phyloP scores from a whole-genome alignment of 2,329 filamentous ascomycete genomes.

The Fusarium palustre region DNA sequence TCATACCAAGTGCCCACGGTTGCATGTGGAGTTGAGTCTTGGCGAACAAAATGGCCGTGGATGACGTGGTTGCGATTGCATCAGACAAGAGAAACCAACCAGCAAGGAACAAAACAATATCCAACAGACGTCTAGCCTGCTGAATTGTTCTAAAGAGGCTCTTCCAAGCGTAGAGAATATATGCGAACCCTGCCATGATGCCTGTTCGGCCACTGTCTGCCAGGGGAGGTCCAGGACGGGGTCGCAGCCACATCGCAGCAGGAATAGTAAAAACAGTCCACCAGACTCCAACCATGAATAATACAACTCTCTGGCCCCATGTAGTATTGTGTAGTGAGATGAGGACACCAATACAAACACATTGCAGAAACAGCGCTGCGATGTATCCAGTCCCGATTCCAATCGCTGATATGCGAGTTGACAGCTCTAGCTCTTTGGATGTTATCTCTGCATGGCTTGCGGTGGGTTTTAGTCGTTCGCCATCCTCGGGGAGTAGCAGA shows the following conservation, averaged over 20 bases:
- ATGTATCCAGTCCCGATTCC: conserved; percentile 96
- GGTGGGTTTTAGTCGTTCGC: conserved; percentile 52
- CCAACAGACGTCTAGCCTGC: conserved; percentile 77
- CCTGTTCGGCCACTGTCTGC: conserved; percentile 57
- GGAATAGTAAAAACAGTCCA: conserved; percentile 94
- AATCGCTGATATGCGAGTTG: conserved; percentile 89
- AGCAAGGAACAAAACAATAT: conserved; percentile 81
- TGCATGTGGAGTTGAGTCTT: conserved; percentile 94
- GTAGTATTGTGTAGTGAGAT: conserved; percentile 79
- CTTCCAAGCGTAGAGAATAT: conserved; percentile 86
- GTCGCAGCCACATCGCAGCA: conserved; percentile 85
- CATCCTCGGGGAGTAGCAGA: conserved; percentile 59
- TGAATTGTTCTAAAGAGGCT: conserved; percentile 84
- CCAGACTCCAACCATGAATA: conserved; percentile 90
- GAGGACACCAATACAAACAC: conserved; percentile 81
- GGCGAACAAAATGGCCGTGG: conserved; percentile 93
- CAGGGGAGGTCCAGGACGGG: conserved; percentile 88
- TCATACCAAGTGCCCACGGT: conserved; percentile 86
- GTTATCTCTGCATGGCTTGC: conserved; percentile 65
- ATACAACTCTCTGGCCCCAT: conserved; percentile 85
- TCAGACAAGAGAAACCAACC: conserved; percentile 97
- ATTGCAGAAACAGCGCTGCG: conserved; percentile 86
- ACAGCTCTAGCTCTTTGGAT: conserved; percentile 78
- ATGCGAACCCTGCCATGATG: conserved; percentile 68
- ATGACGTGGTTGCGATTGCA: conserved; percentile 92